Base-by-base conservation (phyloP, 1,284 basidiomycete species). In the Mycena sp. region DNA sequence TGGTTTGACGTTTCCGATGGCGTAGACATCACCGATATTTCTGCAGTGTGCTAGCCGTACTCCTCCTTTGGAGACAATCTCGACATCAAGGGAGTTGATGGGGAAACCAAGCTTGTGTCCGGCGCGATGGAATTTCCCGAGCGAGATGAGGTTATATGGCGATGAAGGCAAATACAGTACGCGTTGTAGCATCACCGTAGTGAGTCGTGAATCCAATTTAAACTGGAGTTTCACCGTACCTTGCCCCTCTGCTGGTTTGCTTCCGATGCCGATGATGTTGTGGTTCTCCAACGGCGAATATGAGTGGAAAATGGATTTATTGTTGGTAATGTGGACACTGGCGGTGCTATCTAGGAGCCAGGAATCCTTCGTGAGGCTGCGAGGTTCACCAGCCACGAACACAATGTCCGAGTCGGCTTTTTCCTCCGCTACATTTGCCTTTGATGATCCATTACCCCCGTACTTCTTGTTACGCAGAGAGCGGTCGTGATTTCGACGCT, bases 11-110 rank as follows among this genome's bases (percentile, higher is more conserved):
- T 56, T 56, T 37, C 30, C 54, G 19, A 56, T 21, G 3, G 54
- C 54, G 28, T 56, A 56, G 12, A 58, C 46, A 17, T 50, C 46
- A 32, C 46, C 56, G 26, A 58, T 58, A 30, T 58, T 58, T 30
- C 56, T 19, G 35, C 56, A 48, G n/a, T 58, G 56, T 35, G 44
- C 44, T 21, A 52, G 14, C 23, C 35, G 37, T 14, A 32, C 32
- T 30, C 50, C 50, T 12, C 21, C 30, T 38, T 52, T 38, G 28
- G 26, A 30, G 50, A n/a, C 11, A 21, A 52, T 38, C 21, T 32
- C 50, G 35, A 37, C 50, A 23, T 52, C 35, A 28, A 38, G 28
- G 28, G 30, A 17, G 21, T 28, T 28, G 7, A 28, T 6, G 14
- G 19, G 26, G 50, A 52, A 52, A 21, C 14, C 14, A 25, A 52